Evolutionary conservation across 1,284 basidiomycete species (phyloP).

Genomic region (Cryptococcus sp.): DNA sequence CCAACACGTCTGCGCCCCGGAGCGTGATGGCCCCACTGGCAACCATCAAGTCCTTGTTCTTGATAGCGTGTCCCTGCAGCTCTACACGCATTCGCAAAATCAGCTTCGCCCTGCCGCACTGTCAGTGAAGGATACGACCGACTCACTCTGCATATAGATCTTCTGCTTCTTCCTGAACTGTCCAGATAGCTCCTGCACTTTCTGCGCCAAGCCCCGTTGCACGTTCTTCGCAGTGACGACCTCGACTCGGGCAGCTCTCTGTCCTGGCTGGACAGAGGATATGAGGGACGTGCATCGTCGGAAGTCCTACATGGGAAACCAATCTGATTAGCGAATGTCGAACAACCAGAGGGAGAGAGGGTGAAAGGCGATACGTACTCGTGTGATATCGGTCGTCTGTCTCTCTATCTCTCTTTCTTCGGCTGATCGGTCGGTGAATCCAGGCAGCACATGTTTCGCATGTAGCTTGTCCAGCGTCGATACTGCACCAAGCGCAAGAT

Average conservation of each 20-base stretch:
- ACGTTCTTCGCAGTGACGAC: conserved; percentile 85
- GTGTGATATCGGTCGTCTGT: conserved; percentile 83
- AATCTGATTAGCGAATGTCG: not conserved
- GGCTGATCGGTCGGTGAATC: conserved; percentile 87
- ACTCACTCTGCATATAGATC: conserved; percentile 94
- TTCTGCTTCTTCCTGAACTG: conserved; percentile 97
- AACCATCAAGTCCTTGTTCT: conserved; percentile 85
- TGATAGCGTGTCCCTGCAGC: conserved; percentile 89
- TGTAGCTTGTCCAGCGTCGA: conserved; percentile 85
- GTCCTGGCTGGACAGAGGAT: conserved; percentile 53
- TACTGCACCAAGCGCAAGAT: conserved; percentile 57
- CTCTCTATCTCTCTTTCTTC: conserved; percentile 94
- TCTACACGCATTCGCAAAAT: conserved; percentile 57
- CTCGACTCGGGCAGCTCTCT: conserved; percentile 58
- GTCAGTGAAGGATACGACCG: not conserved
- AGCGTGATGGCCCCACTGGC: conserved; percentile 76
- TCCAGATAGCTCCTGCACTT: conserved; percentile 88
- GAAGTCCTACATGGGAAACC: conserved; percentile 66
- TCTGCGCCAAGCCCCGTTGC: conserved; percentile 91
- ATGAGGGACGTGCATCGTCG: conserved; percentile 77
- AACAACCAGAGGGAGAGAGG: not conserved
- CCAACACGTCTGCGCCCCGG: conserved; percentile 74
- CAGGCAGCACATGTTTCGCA: conserved; percentile 91
- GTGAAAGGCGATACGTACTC: conserved; percentile 57
- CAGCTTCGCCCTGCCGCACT: not conserved